Base-by-base conservation (phyloP, 192 early-diverging fungal genomes). In the Geranomyces michiganensis region DNA sequence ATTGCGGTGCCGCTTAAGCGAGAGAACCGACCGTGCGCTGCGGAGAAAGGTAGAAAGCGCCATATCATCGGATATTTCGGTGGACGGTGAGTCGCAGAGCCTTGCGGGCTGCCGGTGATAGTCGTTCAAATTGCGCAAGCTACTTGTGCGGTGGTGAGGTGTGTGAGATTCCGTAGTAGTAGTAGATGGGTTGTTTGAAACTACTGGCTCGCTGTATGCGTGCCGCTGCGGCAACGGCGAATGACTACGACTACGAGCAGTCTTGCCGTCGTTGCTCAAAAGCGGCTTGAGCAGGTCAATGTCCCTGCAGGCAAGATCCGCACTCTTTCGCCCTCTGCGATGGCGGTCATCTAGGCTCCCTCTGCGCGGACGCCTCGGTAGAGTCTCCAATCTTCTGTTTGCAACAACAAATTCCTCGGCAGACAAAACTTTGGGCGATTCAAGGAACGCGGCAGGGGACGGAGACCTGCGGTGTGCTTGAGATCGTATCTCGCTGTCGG, bases 381-480 rank as follows among this genome's bases (percentile, higher is more conserved):
- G 17, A 24, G 51, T 53, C 24, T 53, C 51, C 24, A 53, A 15
- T 15, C 51, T 3, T 26, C 51, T 53, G 51, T 53, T 53, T 53
- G 51, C 51, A 53, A 53, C 51, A 24, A 53, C n/a, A 26, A 53
- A 53, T 6, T 53, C 51, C 17, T 53, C 51, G 51, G n/a, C n/a
- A 17, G 51, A 53, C 51, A 53, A 26, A n/a, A 26, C 7, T 17
- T 53, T 53, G n/a, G 51, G 51, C 19, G 51, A 41, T 3, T 41
- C 36, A 41, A 41, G 10, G 36, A 41, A 41, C 36, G 36, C 36
- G 36, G 36, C 36, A 41, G 36, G 36, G 10, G 36, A 41, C 10
- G 36, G 36, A 10, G 36, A 41, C 36, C 36, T 41, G 36, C 36
- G 5, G 36, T 10, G 36, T 10, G 3, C 36, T 10, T 3, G 5